phyloP scores from a whole-genome alignment of 495 filamentous ascomycete genomes.

The Podospora didyma region DNA sequence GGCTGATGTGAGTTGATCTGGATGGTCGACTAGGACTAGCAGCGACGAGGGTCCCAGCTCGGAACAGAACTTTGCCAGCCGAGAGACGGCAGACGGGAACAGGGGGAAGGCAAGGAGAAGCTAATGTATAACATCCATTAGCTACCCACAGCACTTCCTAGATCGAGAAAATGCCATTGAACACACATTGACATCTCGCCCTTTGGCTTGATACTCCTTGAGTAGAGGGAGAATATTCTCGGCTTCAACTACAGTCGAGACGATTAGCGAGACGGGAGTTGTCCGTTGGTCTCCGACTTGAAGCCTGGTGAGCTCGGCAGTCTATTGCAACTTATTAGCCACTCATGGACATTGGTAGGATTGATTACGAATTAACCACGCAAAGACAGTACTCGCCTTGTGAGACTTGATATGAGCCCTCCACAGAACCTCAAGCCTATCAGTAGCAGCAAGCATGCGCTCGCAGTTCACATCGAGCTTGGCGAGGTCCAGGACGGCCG shows the following conservation, averaged over 20 bases:
- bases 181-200: slow-evolving; percentile 54
- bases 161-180: neutral
- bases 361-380: too few species aligned
- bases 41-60: slow-evolving; percentile 51
- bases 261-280: slow-evolving; percentile 60
- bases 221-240: slow-evolving; percentile 64
- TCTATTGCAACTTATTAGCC: too few species aligned
- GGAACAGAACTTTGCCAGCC: slow-evolving; percentile 51
- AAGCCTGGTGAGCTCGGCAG: slow-evolving; percentile 64
- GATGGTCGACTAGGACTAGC: slow-evolving; percentile 70
- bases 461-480: slow-evolving; percentile 67
- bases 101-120: slow-evolving; percentile 76
- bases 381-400: slow-evolving; percentile 69
- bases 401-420: slow-evolving; percentile 85
- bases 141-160: too few species aligned
- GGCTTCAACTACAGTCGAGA: slow-evolving; percentile 75
- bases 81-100: slow-evolving; percentile 54
- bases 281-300: slow-evolving; percentile 58
- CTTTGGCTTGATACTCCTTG: slow-evolving; percentile 48
- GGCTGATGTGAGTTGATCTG: slow-evolving; percentile 52
- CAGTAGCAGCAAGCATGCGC: slow-evolving; percentile 64
- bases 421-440: slow-evolving; percentile 60
- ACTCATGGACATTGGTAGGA: too few species aligned
- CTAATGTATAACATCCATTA: slow-evolving; percentile 26
- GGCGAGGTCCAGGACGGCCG: slow-evolving; percentile 64